These are phyloP conservation scores for Talaromyces sp. DNA, from an alignment of 2,329 filamentous ascomycete genomes.

Conservation along the genomic window DNA sequence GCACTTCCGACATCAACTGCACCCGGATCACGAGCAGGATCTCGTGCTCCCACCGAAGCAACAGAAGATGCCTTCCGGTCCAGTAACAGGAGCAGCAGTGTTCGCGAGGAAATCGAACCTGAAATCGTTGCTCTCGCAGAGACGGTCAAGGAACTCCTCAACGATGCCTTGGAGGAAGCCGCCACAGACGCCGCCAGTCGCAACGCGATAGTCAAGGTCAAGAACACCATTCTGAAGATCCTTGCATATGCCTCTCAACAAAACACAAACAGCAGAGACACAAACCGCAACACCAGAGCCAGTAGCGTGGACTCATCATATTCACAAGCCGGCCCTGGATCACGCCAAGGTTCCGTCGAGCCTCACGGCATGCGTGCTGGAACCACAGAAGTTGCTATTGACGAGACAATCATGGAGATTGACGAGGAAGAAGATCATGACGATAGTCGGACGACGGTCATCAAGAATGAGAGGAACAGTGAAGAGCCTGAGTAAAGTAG, in stretches of 20 bases:
- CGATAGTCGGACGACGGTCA: slow-evolving; percentile 16
- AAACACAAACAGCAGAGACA: slow-evolving; percentile 37
- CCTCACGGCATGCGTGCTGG: slow-evolving; percentile 4
- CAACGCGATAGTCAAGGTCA: slow-evolving; percentile 46
- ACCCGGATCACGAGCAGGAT: slow-evolving; percentile 42
- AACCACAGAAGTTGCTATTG: slow-evolving; percentile 11
- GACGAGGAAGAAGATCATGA: slow-evolving; percentile 18
- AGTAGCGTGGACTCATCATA: slow-evolving; percentile 15
- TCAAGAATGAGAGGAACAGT: slow-evolving; percentile 19
- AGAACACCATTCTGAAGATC: slow-evolving; percentile 42
- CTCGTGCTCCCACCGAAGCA: slow-evolving; percentile 44
- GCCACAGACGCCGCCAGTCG: slow-evolving; percentile 42
- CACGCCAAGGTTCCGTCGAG: slow-evolving; percentile 15
- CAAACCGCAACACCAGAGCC: slow-evolving; percentile 28
- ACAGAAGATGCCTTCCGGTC: slow-evolving; percentile 60
- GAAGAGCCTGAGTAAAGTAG: slow-evolving; percentile 11
- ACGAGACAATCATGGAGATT: slow-evolving; percentile 18
- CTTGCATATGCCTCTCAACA: slow-evolving; percentile 40
- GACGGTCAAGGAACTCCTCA: slow-evolving; percentile 55
- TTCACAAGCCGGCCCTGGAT: slow-evolving; percentile 8
- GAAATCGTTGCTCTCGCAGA: slow-evolving; percentile 47
- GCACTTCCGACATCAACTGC: slow-evolving; percentile 26
- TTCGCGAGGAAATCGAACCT: slow-evolving; percentile 45
- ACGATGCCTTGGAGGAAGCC: slow-evolving; percentile 52
- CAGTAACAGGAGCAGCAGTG: slow-evolving; percentile 36